Conservation (phyloP, 129 eudicot species). For the Flaveria brownii region DNA sequence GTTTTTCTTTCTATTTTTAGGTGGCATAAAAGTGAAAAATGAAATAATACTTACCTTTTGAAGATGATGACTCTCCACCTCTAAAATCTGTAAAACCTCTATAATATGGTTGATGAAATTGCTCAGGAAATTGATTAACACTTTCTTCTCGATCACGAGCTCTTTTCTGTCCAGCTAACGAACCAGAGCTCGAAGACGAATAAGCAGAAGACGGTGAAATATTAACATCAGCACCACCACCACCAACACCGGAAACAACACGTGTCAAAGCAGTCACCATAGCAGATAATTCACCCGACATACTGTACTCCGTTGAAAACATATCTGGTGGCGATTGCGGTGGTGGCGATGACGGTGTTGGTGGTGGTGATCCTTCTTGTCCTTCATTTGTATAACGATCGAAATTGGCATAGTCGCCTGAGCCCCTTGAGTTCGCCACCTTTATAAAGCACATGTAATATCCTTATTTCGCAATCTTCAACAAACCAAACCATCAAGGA, state of each 20-base stretch:
- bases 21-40: background rate
- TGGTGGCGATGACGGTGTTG: conserved; percentile 8
- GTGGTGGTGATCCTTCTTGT: conserved; percentile 31
- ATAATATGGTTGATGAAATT: conserved; percentile 31
- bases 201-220: conserved; percentile 53
- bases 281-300: conserved; percentile 64
- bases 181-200: conserved; percentile 63
- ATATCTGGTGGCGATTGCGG: conserved; percentile 25
- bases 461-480: conserved; percentile 17
- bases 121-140: conserved; percentile 30
- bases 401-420: conserved; percentile 41
- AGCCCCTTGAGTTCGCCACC: conserved; percentile 73
- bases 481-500: conserved; percentile 26
- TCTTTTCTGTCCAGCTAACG: conserved; percentile 69
- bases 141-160: conserved; percentile 55
- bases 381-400: conserved; percentile 27
- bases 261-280: conserved; percentile 78
- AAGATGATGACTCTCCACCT: conserved; percentile 52
- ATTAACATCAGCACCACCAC: background rate
- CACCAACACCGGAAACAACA: conserved; percentile 55
- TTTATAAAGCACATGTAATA: conserved; percentile 50
- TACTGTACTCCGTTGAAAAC: conserved; percentile 35
- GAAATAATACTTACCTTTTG: conserved; percentile 35
- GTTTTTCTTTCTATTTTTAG: background rate
- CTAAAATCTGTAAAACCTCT: conserved; percentile 33